Evolutionary conservation across 2,329 filamentous ascomycete species (phyloP), one percentile per base, ranked within the genome.

Genomic region (Arthrobotrys musiformis): DNA sequence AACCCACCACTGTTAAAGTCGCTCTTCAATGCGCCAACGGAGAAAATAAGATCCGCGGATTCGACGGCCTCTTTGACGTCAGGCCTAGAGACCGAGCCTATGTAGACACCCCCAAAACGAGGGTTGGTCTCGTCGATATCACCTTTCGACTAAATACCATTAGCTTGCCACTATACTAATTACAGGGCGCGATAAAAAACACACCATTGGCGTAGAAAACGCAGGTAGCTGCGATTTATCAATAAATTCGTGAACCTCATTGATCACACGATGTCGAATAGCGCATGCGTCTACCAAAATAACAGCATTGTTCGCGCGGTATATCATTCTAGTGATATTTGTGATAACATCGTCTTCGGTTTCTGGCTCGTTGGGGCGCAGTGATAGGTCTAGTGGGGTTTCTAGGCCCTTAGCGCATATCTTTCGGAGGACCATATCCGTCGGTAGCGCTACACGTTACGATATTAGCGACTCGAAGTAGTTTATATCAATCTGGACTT

Each of bases 1-100:
- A 94, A 97, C 35, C 92, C 92, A 11, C 91, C 89, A 17, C 92
- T 93, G 85, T 94, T 93, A 86, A 93, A 93, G 82, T 94, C 92
- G 81, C 89, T 91, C 86, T 92, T 89, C 79, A 91, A 86, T 40
- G 89, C 86, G 44, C 92, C 92, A 77, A 94, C 88, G 66, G 86
- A 89, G 62, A 94, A 85, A 66, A 94, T 88, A 2, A 93, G 85
- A 81, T 94, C 92, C 0, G 91, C 88, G 0, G 86, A 85, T 81
- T 93, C 91, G 22, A 93, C 87, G 28, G 87, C 86, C 48, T 89
- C 85, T 79, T 87, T 87, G 24, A 92, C 90, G 40, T 87, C 87
- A 0, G 88, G 86, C 63, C 90, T 88, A 33, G 90, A 93, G 37
- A 91, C 92, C 73, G 88, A 87, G n/a, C 93, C 93, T 7, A 91